Conservation (phyloP, 345 rosid species). For the Pelargonium nanum region DNA sequence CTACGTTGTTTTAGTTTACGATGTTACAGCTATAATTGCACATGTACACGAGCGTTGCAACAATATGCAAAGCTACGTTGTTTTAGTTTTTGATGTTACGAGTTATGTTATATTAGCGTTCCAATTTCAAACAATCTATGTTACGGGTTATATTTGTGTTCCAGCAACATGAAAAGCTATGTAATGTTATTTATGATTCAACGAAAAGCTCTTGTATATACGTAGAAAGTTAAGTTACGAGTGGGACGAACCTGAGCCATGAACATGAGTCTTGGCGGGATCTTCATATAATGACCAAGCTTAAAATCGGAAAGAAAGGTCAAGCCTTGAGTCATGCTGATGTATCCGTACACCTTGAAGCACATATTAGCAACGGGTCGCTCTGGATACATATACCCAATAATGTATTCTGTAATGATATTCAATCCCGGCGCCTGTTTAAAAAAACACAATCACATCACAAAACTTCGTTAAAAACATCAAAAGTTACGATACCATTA, state of each 20-base stretch:
- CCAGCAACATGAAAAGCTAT: too few relatives aligned
- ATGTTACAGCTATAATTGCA: too few relatives aligned
- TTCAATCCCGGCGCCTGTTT: constrained; percentile 57
- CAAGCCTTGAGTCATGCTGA: constrained; percentile 71
- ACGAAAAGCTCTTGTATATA: not conserved
- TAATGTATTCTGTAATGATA: constrained; percentile 65
- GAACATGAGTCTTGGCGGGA: constrained; percentile 81
- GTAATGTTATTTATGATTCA: not conserved
- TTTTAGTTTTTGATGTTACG: too few relatives aligned
- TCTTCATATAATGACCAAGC: constrained; percentile 91
- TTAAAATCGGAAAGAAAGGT: constrained; percentile 64
- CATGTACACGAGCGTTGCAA: too few relatives aligned
- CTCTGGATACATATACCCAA: constrained; percentile 71
- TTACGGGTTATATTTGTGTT: too few relatives aligned
- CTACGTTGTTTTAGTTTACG: too few relatives aligned
- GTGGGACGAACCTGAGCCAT: constrained; percentile 46
- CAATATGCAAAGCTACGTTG: too few relatives aligned
- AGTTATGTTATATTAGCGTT: too few relatives aligned
- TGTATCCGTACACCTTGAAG: constrained; percentile 84
- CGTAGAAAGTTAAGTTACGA: not conserved
- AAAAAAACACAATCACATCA: not conserved
- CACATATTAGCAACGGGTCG: constrained; percentile 85
- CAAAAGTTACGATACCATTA: too few relatives aligned
- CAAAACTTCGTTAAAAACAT: too few relatives aligned
- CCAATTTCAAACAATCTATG: too few relatives aligned